A percentile compares a stretch with the other conserved stretches of the same genome.
These are phyloP conservation scores for Candida pseudocylindracea DNA, from an alignment of 1,139 yeast species.

Conservation along the genomic window DNA sequence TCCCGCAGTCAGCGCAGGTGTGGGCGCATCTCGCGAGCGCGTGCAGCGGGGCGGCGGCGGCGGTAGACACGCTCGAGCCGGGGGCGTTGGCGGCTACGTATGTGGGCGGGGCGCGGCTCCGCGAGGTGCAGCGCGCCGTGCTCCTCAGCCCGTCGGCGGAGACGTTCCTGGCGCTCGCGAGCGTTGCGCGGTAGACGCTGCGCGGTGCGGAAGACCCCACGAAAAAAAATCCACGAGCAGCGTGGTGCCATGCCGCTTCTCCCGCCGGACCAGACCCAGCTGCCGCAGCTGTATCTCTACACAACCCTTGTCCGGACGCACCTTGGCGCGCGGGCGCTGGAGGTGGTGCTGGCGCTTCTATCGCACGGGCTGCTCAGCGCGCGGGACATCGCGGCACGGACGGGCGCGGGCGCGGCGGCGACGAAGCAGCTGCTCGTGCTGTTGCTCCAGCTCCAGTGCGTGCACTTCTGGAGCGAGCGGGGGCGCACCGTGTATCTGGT, in stretches of 20 bases:
- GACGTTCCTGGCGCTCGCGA: no score
- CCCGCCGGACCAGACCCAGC: slow-evolving; percentile 16
- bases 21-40: slow-evolving; percentile 34
- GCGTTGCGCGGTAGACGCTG: no score
- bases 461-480: slow-evolving; percentile 27
- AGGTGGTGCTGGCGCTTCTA: slow-evolving; percentile 27
- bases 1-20: slow-evolving; percentile 44
- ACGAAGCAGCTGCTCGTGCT: slow-evolving; percentile 40
- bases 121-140: no score
- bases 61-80: no score
- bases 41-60: no score
- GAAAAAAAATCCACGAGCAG: no score
- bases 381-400: slow-evolving; percentile 18
- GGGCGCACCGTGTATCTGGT: slow-evolving; percentile 18
- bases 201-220: no score
- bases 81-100: no score
- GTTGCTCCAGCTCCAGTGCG: slow-evolving; percentile 42
- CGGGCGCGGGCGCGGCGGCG: slow-evolving; percentile 17
- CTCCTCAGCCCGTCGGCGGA: no score
- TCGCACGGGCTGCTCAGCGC: slow-evolving; percentile 37
- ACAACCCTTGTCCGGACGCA: slow-evolving; percentile 28
- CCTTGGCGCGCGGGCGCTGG: slow-evolving; percentile 44
- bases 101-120: no score
- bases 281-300: slow-evolving; percentile 39
- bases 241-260: no score